Evolutionary conservation across 768 basidiomycete genomes (phyloP), one percentile per base, ranked within the genome.

Genomic region (Asterophora lycoperdoides): DNA sequence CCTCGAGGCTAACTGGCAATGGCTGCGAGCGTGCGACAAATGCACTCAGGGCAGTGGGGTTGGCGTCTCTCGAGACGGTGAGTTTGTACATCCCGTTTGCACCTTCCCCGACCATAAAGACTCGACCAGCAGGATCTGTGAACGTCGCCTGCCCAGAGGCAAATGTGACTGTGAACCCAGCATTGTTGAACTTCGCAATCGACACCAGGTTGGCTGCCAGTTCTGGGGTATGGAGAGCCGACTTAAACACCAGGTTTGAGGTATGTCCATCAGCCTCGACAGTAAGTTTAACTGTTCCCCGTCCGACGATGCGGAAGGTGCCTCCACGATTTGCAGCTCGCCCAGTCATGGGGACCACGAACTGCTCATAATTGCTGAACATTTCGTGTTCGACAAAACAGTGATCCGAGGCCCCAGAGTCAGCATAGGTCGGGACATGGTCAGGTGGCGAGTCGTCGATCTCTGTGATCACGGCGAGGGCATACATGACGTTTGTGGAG

Each of bases 1-100:
- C 53, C 1, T 54, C 59, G 19, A 66, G 28, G 35, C 56, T 53
- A 0, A 48, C 52, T 1, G 60, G 59, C 2, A 19, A 56, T 44
- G 6, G 54, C 48, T 10, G 55, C 4, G 60, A 62, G 5, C 45
- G 26, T 7, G 51, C 43, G 6, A 53, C 41, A 5, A 55, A 42
- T 4, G 54, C 58, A 1, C 38, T 32, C 1, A 40, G 14, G 15
- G n/a, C n/a, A n/a, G n/a, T n/a, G n/a, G n/a, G n/a, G n/a, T n/a
- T n/a, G n/a, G n/a, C n/a, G n/a, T n/a, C 37, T 33, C 30, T 39
- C 14, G 14, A 15, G n/a, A 13, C 20, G n/a, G n/a, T 14, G 7
- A 49, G 19, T 3, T 26, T 23, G 30, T 49, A 49, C 41, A 49
- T 41, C 20, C 48, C 13, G n/a, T 30, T 41, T 13, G 8, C 5